Evolutionary conservation across 148 eudicot species (phyloP).

Genomic region (Spergularia marina): DNA sequence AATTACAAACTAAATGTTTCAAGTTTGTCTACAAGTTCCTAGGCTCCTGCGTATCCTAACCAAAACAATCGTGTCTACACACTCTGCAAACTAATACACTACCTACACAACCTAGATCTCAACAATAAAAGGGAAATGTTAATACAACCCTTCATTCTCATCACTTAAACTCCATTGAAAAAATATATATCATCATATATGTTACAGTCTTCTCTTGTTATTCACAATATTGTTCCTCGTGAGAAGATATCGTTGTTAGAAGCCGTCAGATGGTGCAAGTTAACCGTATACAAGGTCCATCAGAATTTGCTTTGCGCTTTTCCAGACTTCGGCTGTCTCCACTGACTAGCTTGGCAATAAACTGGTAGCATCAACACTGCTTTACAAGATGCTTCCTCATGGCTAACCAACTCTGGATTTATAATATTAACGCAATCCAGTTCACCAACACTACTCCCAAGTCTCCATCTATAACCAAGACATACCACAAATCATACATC

Average conservation of each 20-base stretch:
- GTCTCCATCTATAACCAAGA: constrained; percentile 22
- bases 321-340: constrained; percentile 4
- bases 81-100: constrained; percentile 26
- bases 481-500: constrained; percentile 23
- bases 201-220: constrained; percentile 14
- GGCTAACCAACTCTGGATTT: constrained; percentile 29
- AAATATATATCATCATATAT: neutral
- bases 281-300: neutral
- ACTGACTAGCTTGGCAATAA: constrained; percentile 19
- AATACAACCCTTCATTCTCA: constrained; percentile 30
- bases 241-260: constrained; percentile 23
- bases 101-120: constrained; percentile 22
- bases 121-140: constrained; percentile 25
- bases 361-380: constrained; percentile 33
- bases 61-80: constrained; percentile 24
- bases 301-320: constrained; percentile 1
- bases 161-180: constrained; percentile 19
- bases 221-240: constrained; percentile 20
- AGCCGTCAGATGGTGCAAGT: constrained; percentile 15
- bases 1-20: constrained; percentile 8
- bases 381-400: constrained; percentile 50
- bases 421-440: constrained; percentile 30
- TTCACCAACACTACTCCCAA: constrained; percentile 27
- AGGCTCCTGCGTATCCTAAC: constrained; percentile 19
- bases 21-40: constrained; percentile 2